Conservation (phyloP, 495 filamentous ascomycete genomes). For the Neurospora sublineolata region DNA sequence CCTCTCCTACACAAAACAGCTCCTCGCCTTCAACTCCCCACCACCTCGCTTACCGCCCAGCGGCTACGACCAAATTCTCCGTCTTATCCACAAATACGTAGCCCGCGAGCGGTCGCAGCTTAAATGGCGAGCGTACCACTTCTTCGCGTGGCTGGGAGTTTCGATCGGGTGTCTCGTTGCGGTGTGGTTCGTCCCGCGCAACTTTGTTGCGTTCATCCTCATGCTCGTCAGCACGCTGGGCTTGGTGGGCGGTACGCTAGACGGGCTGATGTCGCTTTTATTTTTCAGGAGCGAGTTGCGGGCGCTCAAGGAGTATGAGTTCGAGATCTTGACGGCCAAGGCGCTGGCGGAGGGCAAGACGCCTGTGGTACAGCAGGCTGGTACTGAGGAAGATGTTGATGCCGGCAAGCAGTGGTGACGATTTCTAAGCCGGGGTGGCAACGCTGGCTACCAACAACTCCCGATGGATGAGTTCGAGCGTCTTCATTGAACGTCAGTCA, state of each 20-base stretch:
- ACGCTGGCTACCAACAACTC: background rate
- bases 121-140: slow-evolving; percentile 59
- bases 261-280: slow-evolving; percentile 75
- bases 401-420: slow-evolving; percentile 2
- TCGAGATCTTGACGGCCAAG: slow-evolving; percentile 72
- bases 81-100: slow-evolving; percentile 53
- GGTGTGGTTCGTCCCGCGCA: slow-evolving; percentile 72
- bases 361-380: slow-evolving; percentile 7
- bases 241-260: slow-evolving; percentile 61
- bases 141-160: slow-evolving; percentile 50
- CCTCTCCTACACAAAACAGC: slow-evolving; percentile 18
- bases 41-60: slow-evolving; percentile 15
- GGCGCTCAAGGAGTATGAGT: slow-evolving; percentile 85
- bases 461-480: background rate
- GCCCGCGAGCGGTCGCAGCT: slow-evolving; percentile 59
- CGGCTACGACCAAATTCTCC: slow-evolving; percentile 64
- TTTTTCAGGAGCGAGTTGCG: slow-evolving; percentile 77
- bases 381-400: slow-evolving; percentile 14
- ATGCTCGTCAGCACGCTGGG: slow-evolving; percentile 67
- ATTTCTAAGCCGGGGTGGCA: slow-evolving; percentile 2
- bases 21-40: slow-evolving; percentile 6
- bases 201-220: slow-evolving; percentile 70
- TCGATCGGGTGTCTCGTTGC: slow-evolving; percentile 61
- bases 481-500: background rate
- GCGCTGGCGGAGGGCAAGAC: slow-evolving; percentile 14